Conservation (phyloP, 2,329 filamentous ascomycete genomes). For the Herpomyces periplanetae region DNA sequence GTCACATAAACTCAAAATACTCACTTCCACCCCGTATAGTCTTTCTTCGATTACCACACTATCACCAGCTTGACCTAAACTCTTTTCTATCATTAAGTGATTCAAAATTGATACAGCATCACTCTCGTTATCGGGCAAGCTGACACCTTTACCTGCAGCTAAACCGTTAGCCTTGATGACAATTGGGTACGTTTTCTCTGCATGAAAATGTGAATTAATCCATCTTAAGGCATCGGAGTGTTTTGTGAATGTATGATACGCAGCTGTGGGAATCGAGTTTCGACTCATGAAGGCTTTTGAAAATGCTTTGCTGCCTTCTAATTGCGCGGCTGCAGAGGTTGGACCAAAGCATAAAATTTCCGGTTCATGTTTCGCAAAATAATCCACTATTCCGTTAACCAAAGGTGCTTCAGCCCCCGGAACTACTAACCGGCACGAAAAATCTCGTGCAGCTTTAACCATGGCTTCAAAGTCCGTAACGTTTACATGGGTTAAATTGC, state of each 20-base stretch:
- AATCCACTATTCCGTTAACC: slow-evolving; percentile 52
- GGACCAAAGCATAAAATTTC: slow-evolving; percentile 47
- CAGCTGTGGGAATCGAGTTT: slow-evolving; percentile 56
- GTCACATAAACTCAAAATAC: slow-evolving; percentile 63
- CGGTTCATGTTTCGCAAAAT: slow-evolving; percentile 21
- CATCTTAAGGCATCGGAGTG: slow-evolving; percentile 32
- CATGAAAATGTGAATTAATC: slow-evolving; percentile 8
- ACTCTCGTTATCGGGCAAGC: slow-evolving; percentile 39
- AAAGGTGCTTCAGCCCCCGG: slow-evolving; percentile 78
- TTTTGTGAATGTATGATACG: slow-evolving; percentile 52
- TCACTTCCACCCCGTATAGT: slow-evolving; percentile 59
- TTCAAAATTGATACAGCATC: slow-evolving; percentile 47
- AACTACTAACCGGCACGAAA: slow-evolving; percentile 40
- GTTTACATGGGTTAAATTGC: slow-evolving; percentile 26
- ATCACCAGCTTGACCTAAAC: slow-evolving; percentile 50
- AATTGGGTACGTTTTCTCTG: slow-evolving; percentile 22
- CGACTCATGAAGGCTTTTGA: slow-evolving; percentile 92
- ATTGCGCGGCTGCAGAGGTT: slow-evolving; percentile 35
- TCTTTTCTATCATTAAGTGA: slow-evolving; percentile 57
- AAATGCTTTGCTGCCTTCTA: slow-evolving; percentile 91
- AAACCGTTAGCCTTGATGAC: slow-evolving; percentile 82
- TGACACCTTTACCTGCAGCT: slow-evolving; percentile 77
- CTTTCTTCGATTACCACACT: slow-evolving; percentile 90
- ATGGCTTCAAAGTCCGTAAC: slow-evolving; percentile 39
- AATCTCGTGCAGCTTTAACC: slow-evolving; percentile 28